Evolutionary conservation across 305 asterid species (phyloP).

Genomic region (Fraxinus sp.): DNA sequence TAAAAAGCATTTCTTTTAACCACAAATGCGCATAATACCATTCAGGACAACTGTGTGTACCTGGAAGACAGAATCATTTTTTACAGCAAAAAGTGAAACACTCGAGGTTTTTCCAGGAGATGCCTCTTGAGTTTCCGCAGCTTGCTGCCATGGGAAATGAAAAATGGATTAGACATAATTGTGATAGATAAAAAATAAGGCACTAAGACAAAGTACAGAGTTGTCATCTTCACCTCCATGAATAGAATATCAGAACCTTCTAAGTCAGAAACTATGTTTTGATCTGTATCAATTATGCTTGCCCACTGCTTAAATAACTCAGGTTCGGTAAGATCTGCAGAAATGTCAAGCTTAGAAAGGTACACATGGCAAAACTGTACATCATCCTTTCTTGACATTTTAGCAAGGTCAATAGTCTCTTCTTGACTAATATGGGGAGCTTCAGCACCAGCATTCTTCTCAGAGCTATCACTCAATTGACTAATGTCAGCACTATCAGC

Average conservation of each 20-base stretch:
- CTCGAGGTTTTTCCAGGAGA: constrained; percentile 33
- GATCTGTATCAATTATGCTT: constrained; percentile 43
- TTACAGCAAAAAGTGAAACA: constrained; percentile 43
- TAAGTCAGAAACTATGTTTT: constrained; percentile 34
- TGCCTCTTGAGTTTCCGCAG: constrained; percentile 35
- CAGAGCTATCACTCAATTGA: constrained; percentile 37
- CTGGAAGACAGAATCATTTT: constrained; percentile 73
- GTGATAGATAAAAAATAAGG: not conserved
- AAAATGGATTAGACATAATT: constrained; percentile 8
- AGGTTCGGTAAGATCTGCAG: constrained; percentile 77
- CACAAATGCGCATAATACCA: not conserved
- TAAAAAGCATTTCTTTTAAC: not conserved
- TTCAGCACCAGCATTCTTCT: constrained; percentile 39
- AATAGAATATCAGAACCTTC: constrained; percentile 46
- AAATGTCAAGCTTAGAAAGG: constrained; percentile 81
- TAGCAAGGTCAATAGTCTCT: constrained; percentile 33
- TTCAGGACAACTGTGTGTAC: constrained; percentile 40
- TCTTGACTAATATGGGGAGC: constrained; percentile 30
- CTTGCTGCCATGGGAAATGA: constrained; percentile 39
- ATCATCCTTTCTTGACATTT: constrained; percentile 43
- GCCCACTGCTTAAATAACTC: constrained; percentile 61
- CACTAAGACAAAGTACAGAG: constrained; percentile 12
- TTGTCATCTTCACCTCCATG: constrained; percentile 56
- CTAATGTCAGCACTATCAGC: constrained; percentile 44
- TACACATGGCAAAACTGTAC: constrained; percentile 44